phyloP scores from a whole-genome alignment of 805 yeast genomes.

The Vanderwaltozyma verrucispora region DNA sequence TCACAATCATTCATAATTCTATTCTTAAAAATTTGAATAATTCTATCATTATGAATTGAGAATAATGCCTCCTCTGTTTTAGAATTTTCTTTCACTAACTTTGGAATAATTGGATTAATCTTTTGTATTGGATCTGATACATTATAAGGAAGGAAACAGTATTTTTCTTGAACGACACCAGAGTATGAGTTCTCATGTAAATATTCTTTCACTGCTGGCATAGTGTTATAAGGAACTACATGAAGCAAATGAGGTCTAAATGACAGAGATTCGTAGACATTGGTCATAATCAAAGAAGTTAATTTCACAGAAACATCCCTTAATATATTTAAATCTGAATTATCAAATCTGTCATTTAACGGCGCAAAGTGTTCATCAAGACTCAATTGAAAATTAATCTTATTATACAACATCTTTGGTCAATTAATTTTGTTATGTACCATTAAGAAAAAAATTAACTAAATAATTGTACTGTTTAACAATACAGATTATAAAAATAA shows the following conservation, averaged over 20 bases:
- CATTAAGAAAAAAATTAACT: too few species aligned
- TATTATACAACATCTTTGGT: background rate
- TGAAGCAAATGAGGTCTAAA: background rate
- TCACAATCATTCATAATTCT: conserved; percentile 17
- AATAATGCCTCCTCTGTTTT: background rate
- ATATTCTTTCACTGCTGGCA: background rate
- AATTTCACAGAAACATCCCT: background rate
- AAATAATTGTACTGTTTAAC: too few species aligned
- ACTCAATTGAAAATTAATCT: background rate
- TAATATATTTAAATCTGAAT: background rate
- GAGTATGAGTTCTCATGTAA: background rate
- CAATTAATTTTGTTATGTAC: background rate
- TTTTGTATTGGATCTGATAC: background rate
- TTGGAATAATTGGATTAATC: background rate
- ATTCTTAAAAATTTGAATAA: conserved; percentile 5
- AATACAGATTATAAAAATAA: too few species aligned
- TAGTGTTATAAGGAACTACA: background rate
- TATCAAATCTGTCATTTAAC: too few species aligned
- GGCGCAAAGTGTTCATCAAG: background rate
- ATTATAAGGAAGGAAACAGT: background rate
- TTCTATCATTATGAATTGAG: background rate
- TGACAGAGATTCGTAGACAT: background rate
- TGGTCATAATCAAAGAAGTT: background rate
- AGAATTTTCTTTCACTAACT: background rate
- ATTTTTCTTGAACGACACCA: background rate